phyloP scores from a whole-genome alignment of 352 stramenopile genomes.

The Elongisporangium undulatum region DNA sequence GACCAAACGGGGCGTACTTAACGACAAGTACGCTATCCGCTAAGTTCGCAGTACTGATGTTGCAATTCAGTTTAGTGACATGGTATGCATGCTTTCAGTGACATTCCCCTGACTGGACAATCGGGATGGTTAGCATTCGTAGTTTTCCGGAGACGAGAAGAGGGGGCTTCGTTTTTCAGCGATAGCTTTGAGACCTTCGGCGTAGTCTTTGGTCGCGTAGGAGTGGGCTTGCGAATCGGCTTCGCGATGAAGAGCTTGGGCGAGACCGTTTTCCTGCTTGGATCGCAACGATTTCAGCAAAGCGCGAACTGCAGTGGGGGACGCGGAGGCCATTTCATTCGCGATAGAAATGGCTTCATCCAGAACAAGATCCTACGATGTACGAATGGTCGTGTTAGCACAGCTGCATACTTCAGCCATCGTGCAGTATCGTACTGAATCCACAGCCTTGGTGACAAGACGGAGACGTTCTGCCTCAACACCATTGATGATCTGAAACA shows the following conservation, averaged over 20 bases:
- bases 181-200: constrained; percentile 74
- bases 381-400: not conserved
- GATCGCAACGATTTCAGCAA: constrained; percentile 63
- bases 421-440: constrained; percentile 10
- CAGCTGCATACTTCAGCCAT: not conserved
- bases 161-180: constrained; percentile 47
- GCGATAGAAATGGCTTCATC: constrained; percentile 51
- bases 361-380: constrained; percentile 28
- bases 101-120: not conserved
- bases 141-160: constrained; percentile 49
- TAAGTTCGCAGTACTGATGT: not conserved
- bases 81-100: not conserved
- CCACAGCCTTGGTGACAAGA: constrained; percentile 45
- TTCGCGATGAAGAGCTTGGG: constrained; percentile 60
- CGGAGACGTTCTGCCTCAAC: constrained; percentile 42
- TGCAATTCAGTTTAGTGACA: not conserved
- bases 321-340: constrained; percentile 44
- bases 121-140: constrained; percentile 16
- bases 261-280: constrained; percentile 62
- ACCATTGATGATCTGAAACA: constrained; percentile 50
- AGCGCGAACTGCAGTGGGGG: constrained; percentile 63
- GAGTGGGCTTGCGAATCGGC: constrained; percentile 77
- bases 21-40: not conserved
- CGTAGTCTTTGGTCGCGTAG: constrained; percentile 77
- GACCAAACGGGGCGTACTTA: not conserved